Percentiles rank a stretch among this genome's conserved stretches.
Conservation (phyloP, 2,329 filamentous ascomycete genomes). For the Colletotrichum somersetense region DNA sequence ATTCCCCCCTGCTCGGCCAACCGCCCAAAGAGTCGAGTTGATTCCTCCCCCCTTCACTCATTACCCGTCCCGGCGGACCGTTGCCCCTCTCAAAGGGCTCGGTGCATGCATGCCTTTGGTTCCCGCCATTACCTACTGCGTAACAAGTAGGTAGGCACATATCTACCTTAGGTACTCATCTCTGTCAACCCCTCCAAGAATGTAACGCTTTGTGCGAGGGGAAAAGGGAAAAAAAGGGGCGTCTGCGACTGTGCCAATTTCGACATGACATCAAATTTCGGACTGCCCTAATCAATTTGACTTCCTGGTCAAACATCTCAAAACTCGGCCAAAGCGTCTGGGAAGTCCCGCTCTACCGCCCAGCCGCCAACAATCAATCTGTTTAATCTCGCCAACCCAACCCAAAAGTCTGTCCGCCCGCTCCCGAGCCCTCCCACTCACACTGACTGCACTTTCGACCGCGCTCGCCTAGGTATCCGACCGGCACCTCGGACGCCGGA, state of each 20-base stretch:
- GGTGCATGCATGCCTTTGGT: background rate
- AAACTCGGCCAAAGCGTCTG: conserved; percentile 39
- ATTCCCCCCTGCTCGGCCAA: conserved; percentile 3
- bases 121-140: conserved; percentile 1
- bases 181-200: conserved; percentile 27
- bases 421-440: conserved; percentile 26
- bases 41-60: conserved; percentile 4
- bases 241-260: conserved; percentile 34
- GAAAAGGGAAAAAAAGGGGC: conserved; percentile 9
- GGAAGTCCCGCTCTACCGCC: conserved; percentile 35
- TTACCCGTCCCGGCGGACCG: conserved; percentile 1
- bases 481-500: conserved; percentile 31
- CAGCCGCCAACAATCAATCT: conserved; percentile 26
- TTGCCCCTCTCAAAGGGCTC: conserved; percentile 1
- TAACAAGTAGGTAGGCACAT: too few relatives aligned
- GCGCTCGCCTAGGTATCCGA: conserved; percentile 18
- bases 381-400: conserved; percentile 34
- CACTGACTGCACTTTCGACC: background rate
- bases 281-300: conserved; percentile 40
- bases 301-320: conserved; percentile 39
- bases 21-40: background rate
- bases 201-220: background rate
- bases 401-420: background rate
- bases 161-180: conserved; percentile 8
- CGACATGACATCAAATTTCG: conserved; percentile 41